These are phyloP conservation scores for Phycomyces nitens DNA, from an alignment of 192 early-diverging fungal species.

Conservation along the genomic window DNA sequence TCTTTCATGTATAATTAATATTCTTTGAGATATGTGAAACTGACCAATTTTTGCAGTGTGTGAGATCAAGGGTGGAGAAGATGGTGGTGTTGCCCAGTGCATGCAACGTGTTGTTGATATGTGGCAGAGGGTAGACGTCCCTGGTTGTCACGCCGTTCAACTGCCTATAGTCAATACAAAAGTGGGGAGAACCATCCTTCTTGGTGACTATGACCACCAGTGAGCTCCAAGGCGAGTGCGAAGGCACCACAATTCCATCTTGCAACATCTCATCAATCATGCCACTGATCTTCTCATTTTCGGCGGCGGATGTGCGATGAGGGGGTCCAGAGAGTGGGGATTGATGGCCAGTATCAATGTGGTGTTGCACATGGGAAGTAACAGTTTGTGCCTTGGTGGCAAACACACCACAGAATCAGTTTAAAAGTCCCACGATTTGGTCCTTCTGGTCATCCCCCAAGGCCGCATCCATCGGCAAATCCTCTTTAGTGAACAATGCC, in stretches of 20 bases:
- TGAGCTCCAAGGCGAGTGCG: conserved; percentile 1
- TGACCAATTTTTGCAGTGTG: too few relatives aligned
- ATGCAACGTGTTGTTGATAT: conserved; percentile 32
- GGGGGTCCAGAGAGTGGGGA: conserved; percentile 3
- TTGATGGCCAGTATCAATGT: background rate
- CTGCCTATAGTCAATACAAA: conserved; percentile 35
- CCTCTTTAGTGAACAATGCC: too few relatives aligned
- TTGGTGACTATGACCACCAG: conserved; percentile 2
- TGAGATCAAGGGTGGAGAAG: conserved; percentile 21
- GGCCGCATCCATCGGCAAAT: background rate
- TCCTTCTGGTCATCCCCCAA: background rate
- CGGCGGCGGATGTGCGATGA: conserved; percentile 12
- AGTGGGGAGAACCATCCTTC: background rate
- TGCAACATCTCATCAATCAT: conserved; percentile 30
- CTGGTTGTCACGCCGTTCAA: conserved; percentile 36
- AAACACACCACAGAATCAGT: background rate
- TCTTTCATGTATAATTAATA: too few relatives aligned
- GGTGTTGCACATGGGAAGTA: background rate
- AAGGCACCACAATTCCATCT: background rate
- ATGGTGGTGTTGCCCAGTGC: conserved; percentile 3
- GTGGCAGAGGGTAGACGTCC: conserved; percentile 41
- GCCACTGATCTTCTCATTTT: conserved; percentile 8
- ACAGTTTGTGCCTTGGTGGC: background rate
- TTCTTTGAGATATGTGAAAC: too few relatives aligned
- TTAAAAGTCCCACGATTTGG: background rate